A percentile compares a stretch with the other conserved stretches of the same genome.
These are phyloP conservation scores for Durio zibethinus DNA, from an alignment of 345 rosid genomes.

Conservation along the genomic window DNA sequence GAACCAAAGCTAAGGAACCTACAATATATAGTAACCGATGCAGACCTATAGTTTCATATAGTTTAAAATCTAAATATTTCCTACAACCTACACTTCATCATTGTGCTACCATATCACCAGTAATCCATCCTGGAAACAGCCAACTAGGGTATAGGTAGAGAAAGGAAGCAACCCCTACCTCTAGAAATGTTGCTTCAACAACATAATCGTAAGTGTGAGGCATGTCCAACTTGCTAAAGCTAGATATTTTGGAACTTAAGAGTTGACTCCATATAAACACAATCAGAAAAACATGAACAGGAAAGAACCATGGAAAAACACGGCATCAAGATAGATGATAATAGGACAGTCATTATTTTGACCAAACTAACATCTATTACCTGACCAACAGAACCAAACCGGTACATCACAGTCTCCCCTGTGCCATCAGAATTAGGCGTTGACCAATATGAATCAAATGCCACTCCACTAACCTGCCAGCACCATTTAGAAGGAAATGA, in stretches of 20 bases:
- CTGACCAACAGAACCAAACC: conserved; percentile 99
- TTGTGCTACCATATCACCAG: not conserved
- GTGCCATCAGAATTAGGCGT: conserved; percentile 82
- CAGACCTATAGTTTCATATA: not conserved
- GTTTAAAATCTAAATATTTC: not conserved
- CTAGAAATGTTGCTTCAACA: not conserved
- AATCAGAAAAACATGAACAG: not conserved
- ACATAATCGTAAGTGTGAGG: not conserved
- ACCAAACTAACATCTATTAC: conserved; percentile 35
- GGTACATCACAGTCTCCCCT: conserved; percentile 81
- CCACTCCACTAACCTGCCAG: conserved; percentile 97
- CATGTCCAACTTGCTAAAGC: not conserved
- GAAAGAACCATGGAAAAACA: not conserved
- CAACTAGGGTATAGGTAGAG: not conserved
- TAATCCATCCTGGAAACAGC: not conserved
- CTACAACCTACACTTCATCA: not conserved
- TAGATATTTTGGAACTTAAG: not conserved
- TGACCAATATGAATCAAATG: conserved; percentile 96
- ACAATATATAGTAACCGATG: not conserved
- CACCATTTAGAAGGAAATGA: conserved; percentile 26
- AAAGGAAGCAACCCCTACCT: not conserved
- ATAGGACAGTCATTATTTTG: not conserved
- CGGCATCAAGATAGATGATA: not conserved
- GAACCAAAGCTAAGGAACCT: not conserved
- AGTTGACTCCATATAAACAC: not conserved